Evolutionary conservation across 495 filamentous ascomycete genomes (phyloP).

Genomic region (Penicillium riverlandense): DNA sequence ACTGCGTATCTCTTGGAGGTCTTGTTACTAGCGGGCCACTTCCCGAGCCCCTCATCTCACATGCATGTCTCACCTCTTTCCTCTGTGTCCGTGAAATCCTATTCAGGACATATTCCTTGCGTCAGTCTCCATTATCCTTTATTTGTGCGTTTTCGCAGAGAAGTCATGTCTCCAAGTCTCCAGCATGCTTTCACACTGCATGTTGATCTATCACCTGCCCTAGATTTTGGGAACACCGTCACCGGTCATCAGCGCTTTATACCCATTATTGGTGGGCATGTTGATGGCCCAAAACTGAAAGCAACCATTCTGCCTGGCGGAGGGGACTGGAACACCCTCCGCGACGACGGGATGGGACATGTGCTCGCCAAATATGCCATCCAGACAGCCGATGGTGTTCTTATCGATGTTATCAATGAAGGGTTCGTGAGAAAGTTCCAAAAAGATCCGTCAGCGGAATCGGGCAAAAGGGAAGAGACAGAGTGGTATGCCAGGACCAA

Average conservation of each 20-base stretch:
- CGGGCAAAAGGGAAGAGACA: background rate
- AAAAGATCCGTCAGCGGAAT: background rate
- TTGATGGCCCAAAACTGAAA: conserved; percentile 1
- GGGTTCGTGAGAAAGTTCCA: conserved; percentile 2
- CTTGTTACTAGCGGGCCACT: too few relatives aligned
- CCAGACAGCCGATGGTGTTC: background rate
- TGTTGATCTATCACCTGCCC: conserved; percentile 1
- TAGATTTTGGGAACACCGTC: conserved; percentile 3
- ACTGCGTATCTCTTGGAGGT: too few relatives aligned
- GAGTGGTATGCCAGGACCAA: conserved; percentile 6
- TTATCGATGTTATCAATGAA: conserved; percentile 6
- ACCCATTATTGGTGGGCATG: conserved; percentile 2
- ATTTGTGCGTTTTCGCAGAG: too few relatives aligned
- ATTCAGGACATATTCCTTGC: too few relatives aligned
- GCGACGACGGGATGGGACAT: conserved; percentile 1
- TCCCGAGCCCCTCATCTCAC: too few relatives aligned
- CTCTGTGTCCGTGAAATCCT: too few relatives aligned
- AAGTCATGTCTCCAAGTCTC: conserved; percentile 1
- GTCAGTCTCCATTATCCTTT: too few relatives aligned
- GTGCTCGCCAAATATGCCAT: conserved; percentile 4
- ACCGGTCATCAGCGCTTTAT: conserved; percentile 1
- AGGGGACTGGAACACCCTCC: conserved; percentile 4
- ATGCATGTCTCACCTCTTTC: too few relatives aligned
- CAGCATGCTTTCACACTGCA: conserved; percentile 3
- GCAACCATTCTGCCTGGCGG: conserved; percentile 4